Evolutionary conservation across 176 grass and related monocot species (phyloP).

Genomic region (Juncus effusus): DNA sequence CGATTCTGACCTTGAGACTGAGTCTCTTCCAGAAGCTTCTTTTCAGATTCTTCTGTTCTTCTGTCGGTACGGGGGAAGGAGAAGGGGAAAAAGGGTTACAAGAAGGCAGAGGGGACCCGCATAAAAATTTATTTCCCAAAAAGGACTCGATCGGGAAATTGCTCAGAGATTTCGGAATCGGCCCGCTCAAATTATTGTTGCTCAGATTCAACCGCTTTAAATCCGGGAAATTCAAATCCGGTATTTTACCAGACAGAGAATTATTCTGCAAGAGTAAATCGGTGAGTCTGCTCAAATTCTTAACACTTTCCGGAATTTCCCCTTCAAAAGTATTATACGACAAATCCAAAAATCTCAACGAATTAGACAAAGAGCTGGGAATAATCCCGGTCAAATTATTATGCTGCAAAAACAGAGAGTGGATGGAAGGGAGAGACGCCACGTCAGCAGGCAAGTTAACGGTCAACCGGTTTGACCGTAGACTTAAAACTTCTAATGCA

Average conservation of each 20-base stretch:
- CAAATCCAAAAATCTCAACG: conserved; percentile 74
- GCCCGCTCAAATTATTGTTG: conserved; percentile 88
- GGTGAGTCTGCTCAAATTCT: conserved; percentile 82
- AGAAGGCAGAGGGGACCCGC: conserved; percentile 55
- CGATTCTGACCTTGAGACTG: conserved; percentile 55
- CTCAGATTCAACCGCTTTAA: conserved; percentile 89
- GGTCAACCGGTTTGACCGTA: conserved; percentile 83
- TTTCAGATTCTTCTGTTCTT: conserved; percentile 30
- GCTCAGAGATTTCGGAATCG: conserved; percentile 67
- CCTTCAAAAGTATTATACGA: conserved; percentile 85
- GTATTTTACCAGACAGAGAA: conserved; percentile 80
- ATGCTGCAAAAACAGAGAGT: conserved; percentile 87
- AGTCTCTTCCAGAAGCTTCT: conserved; percentile 70
- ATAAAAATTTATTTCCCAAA: conserved; percentile 80
- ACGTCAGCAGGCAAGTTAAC: conserved; percentile 77
- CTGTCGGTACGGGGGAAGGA: conserved; percentile 32
- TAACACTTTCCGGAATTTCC: conserved; percentile 64
- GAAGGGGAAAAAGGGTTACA: conserved; percentile 58
- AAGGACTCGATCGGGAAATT: conserved; percentile 66
- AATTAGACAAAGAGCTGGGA: conserved; percentile 72
- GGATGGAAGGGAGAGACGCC: conserved; percentile 80
- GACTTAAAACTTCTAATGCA: conserved; percentile 82
- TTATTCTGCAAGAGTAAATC: conserved; percentile 90
- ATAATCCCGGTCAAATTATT: conserved; percentile 88
- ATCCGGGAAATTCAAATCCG: conserved; percentile 65